Evolutionary conservation across 2,329 filamentous ascomycete species (phyloP), one percentile per base, ranked within the genome.

Genomic region (Phialemonium atrogriseum): DNA sequence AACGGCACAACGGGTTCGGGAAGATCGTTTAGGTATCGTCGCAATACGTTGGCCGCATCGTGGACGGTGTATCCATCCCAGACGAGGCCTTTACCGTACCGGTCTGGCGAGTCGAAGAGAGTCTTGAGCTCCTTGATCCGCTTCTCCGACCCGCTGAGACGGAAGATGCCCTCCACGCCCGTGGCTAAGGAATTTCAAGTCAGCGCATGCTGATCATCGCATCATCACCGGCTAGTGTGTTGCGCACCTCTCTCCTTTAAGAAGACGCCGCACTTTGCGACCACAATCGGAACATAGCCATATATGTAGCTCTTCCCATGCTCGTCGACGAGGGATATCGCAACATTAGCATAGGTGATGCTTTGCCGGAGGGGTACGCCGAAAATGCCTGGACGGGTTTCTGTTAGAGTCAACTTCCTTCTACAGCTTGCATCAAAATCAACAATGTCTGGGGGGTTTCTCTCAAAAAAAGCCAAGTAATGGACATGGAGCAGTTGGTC

Each of bases 11-110:
- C 94, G 5, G 91, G 91, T 54, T 98, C 91, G 3, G 91, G 91
- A 3, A 98, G 72, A 51, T 94, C 85, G 57, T 96, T 96, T 40
- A 98, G 77, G 55, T 98, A 98, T 46, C 91, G 78, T 40, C 91
- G 80, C 26, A 98, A 72, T 39, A 98, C 89, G 52, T 96, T 98
- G 48, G 91, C 88, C 16, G 91, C 91, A 69, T 98, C 91, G 58
- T 98, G 91, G 24, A 98, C 91, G 1, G 91, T 98, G 56, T 94
- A 98, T 27, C 91, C 91, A 27, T 86, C 83, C 91, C 91, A 98
- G 48, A 94, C 84, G 16, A 98, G 70, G 11, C 91, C 91, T 60
- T 98, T 98, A 33, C 91, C 91, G 55, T 94, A 98, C 47, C 88
- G 75, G 49, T 94, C 86, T 24, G 91, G 91, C 1, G 89, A 94